Percentiles rank a stretch among this genome's conserved stretches.
Evolutionary conservation across 2,329 filamentous ascomycete genomes (phyloP).

Genomic region (Fusarium scirpi): DNA sequence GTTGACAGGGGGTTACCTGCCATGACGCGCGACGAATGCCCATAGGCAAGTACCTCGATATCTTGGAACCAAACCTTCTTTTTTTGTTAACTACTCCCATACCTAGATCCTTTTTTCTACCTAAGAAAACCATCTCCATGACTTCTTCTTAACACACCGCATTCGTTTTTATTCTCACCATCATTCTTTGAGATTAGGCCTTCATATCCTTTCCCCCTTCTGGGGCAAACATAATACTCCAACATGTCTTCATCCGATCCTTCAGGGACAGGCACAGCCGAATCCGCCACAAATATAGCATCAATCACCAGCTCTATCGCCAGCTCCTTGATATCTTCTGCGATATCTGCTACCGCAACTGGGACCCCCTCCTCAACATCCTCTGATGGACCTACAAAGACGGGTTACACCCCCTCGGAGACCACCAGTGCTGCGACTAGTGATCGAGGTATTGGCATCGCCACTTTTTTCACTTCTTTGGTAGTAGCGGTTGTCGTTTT

Average conservation of each 20-base stretch:
- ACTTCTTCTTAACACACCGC: neutral
- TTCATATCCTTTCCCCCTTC: slow-evolving; percentile 15
- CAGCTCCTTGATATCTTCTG: slow-evolving; percentile 25
- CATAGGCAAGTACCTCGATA: neutral
- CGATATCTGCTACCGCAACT: slow-evolving; percentile 24
- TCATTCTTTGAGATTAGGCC: slow-evolving; percentile 8
- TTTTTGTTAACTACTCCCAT: neutral
- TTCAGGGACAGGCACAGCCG: slow-evolving; percentile 33
- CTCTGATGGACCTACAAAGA: slow-evolving; percentile 7
- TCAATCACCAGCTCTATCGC: slow-evolving; percentile 26
- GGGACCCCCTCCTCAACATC: slow-evolving; percentile 10
- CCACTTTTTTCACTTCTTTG: slow-evolving; percentile 72
- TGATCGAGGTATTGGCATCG: slow-evolving; percentile 57
- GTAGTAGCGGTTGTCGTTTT: slow-evolving; percentile 73
- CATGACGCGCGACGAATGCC: neutral
- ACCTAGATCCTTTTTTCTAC: neutral
- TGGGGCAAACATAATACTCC: slow-evolving; percentile 17
- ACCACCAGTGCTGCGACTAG: slow-evolving; percentile 52
- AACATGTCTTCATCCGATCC: slow-evolving; percentile 26
- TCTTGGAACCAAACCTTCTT: neutral
- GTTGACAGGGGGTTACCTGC: neutral
- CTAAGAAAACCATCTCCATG: neutral
- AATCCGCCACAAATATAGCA: slow-evolving; percentile 18
- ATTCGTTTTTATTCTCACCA: neutral
- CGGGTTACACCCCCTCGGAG: neutral